These are phyloP conservation scores for Avena eriantha DNA, from an alignment of 176 grass and related monocot species.

Conservation along the genomic window DNA sequence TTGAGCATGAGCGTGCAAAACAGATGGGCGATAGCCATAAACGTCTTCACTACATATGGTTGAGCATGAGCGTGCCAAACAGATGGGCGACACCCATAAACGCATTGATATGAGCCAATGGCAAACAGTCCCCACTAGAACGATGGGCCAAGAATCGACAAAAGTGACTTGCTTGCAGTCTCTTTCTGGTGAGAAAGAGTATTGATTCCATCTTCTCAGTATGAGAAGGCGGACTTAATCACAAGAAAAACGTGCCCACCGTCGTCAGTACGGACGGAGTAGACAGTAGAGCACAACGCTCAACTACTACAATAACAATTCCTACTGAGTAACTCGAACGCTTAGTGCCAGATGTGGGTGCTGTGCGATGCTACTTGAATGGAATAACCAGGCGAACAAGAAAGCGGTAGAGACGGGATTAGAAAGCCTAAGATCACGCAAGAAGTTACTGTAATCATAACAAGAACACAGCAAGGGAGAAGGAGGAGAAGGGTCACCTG, in stretches of 20 bases:
- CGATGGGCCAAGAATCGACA: neutral
- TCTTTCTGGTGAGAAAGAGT: neutral
- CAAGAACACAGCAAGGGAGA: slow-evolving; percentile 9
- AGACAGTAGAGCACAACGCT: slow-evolving; percentile 22
- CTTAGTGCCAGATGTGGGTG: neutral
- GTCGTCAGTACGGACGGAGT: neutral
- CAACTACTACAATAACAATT: slow-evolving; percentile 40
- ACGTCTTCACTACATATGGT: neutral
- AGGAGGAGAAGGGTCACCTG: slow-evolving; percentile 49
- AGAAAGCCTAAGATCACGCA: neutral
- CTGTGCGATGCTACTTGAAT: neutral
- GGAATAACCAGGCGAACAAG: neutral
- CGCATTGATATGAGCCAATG: neutral
- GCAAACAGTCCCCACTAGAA: neutral
- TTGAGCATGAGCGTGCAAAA: slow-evolving; percentile 24
- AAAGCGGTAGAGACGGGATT: neutral
- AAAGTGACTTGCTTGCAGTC: neutral
- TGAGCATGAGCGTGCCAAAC: slow-evolving; percentile 7
- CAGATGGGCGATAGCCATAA: slow-evolving; percentile 17
- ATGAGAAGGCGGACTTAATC: neutral
- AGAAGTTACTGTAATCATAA: neutral
- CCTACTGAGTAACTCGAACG: neutral
- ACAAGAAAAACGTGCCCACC: slow-evolving; percentile 23
- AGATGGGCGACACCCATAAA: slow-evolving; percentile 19
- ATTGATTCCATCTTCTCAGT: neutral